Conservation (phyloP, 2,329 filamentous ascomycete species). For the Claviceps humidiphila region DNA sequence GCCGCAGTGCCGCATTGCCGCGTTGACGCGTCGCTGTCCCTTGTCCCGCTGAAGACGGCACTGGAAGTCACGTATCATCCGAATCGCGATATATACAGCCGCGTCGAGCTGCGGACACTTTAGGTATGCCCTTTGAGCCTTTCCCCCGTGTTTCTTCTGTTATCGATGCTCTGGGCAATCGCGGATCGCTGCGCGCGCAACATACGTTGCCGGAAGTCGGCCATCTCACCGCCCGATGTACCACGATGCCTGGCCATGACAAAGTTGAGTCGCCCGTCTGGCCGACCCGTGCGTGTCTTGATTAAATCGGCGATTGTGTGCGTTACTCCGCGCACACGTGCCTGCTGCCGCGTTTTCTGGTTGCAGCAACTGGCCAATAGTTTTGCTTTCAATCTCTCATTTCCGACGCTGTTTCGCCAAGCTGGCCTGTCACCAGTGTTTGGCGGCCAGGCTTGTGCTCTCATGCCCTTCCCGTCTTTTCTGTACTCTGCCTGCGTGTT, state of each 20-base stretch:
- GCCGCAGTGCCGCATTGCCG: not conserved
- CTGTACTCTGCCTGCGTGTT: not conserved
- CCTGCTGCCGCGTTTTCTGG: not conserved
- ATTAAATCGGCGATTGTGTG: too few relatives aligned
- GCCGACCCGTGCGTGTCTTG: too few relatives aligned
- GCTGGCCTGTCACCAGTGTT: not conserved
- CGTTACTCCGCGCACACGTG: slow-evolving; percentile 3
- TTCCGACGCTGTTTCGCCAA: not conserved
- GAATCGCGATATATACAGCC: not conserved
- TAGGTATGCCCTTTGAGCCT: not conserved
- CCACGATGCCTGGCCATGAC: not conserved
- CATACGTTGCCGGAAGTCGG: not conserved
- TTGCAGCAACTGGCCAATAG: slow-evolving; percentile 4
- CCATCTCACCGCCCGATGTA: not conserved
- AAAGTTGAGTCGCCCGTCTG: not conserved
- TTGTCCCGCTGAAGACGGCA: not conserved
- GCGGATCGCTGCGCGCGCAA: not conserved
- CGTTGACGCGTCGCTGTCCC: not conserved
- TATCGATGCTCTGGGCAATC: not conserved
- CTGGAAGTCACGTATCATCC: not conserved
- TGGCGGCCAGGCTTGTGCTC: not conserved
- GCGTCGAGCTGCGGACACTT: not conserved
- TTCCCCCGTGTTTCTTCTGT: not conserved
- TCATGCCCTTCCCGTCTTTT: not conserved
- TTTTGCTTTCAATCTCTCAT: not conserved